Base-by-base conservation (phyloP, 1,139 yeast species). In the Taphrina flavorubra region DNA sequence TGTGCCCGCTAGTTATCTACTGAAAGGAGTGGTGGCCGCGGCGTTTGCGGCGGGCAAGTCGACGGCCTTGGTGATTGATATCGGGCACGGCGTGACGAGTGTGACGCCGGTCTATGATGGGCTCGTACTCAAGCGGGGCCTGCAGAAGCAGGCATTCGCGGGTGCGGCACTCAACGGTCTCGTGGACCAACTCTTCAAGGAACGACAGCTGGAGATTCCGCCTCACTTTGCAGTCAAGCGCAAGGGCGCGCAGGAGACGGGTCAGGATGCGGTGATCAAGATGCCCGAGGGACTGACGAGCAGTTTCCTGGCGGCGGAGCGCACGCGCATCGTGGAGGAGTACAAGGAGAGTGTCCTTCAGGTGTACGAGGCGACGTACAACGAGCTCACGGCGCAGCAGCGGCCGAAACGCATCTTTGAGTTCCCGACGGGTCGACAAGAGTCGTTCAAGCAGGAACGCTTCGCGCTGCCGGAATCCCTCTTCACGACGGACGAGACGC, bases 71-170 rank as follows among this genome's bases (percentile, higher is more conserved):
- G 95, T 95, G 44, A 96, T 95, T 53, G 98, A 95, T 78, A 80
- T 92, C 56, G 99, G 99, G 1, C 96, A 92, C 75, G 92, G 89
- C 73, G 81, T 89, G 1, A 83, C 87, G 16, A 86, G 94, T 68
- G 96, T 89, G 1, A 89, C 97, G 0, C 98, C 99, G 0, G 95
- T 94, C 1, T 85, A 92, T 67, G 99, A 94, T 78, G 99, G 99
- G 3, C 85, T 94, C 76, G 90, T 95, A 58, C 81, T 94, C 70
- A 73, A 89, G 85, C 76, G 89, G 69, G 76, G 75, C 64, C 65
- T 53, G 60, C 63, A 56, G 31, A 51, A 64, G 16, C 70, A 68
- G 47, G 64, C 65, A 20, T 69, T 72, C 65, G 83, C 82, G 1
- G 83, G 83, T 1, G 74, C 75, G 56, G 79, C 74, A 69, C 71